Evolutionary conservation across 805 yeast species (phyloP).

Genomic region (Candida wancherniae): DNA sequence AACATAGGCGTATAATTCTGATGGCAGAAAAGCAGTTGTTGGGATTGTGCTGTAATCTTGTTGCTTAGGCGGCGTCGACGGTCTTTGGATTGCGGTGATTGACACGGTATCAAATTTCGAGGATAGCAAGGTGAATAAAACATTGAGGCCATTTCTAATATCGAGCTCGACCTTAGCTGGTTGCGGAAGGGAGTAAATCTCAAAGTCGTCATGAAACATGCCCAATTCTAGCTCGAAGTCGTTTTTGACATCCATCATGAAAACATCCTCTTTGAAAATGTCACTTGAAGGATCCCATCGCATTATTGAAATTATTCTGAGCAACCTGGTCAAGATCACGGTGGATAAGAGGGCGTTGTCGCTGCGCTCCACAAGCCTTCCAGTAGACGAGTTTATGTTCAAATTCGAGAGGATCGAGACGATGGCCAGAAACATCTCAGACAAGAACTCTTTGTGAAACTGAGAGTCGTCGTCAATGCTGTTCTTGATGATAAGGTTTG

Average conservation of each 20-base stretch:
- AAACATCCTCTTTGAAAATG: slow-evolving; percentile 5
- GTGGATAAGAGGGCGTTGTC: slow-evolving; percentile 29
- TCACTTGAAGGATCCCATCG: slow-evolving; percentile 31
- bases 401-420: slow-evolving; percentile 19
- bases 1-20: slow-evolving; percentile 12
- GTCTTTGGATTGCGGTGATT: slow-evolving; percentile 22
- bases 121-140: slow-evolving; percentile 27
- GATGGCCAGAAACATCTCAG: slow-evolving; percentile 21
- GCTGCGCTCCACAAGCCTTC: slow-evolving; percentile 25
- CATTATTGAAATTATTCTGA: slow-evolving; percentile 24
- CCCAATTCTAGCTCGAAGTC: slow-evolving; percentile 12
- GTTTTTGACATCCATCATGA: slow-evolving; percentile 3
- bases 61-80: slow-evolving; percentile 1
- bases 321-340: slow-evolving; percentile 28
- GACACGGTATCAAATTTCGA: slow-evolving; percentile 26
- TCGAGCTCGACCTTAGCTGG: slow-evolving; percentile 24
- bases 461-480: slow-evolving; percentile 14
- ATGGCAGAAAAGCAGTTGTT: slow-evolving; percentile 1
- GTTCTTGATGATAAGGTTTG: slow-evolving; percentile 21
- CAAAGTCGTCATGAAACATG: slow-evolving; percentile 15
- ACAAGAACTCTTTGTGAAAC: slow-evolving; percentile 12
- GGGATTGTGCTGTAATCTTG: slow-evolving; percentile 6
- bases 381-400: slow-evolving; percentile 12
- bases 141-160: slow-evolving; percentile 23
- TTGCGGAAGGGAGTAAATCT: slow-evolving; percentile 25